These are phyloP conservation scores for Aphanomyces astaci DNA, from an alignment of 352 stramenopile species.

Conservation along the genomic window DNA sequence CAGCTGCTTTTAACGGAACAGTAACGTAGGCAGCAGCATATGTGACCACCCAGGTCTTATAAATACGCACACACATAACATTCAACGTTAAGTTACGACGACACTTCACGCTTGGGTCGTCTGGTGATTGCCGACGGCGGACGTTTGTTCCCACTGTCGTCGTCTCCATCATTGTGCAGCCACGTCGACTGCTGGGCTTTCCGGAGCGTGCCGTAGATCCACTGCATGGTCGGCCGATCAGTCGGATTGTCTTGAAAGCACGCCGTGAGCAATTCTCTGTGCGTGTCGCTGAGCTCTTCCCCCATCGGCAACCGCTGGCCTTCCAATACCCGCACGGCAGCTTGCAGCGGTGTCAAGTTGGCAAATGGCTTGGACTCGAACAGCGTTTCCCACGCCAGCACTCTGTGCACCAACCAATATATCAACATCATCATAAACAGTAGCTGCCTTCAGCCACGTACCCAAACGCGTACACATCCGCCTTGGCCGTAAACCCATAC, in stretches of 20 bases:
- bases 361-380: conserved; percentile 46
- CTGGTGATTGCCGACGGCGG: not conserved
- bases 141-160: not conserved
- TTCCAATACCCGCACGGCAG: conserved; percentile 52
- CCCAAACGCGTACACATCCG: conserved; percentile 77
- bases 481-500: conserved; percentile 63
- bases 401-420: conserved; percentile 19
- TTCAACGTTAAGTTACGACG: too few species aligned
- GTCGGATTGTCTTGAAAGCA: conserved; percentile 62
- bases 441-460: not conserved
- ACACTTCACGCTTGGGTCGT: not conserved
- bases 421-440: not conserved
- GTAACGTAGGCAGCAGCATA: too few species aligned
- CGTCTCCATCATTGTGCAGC: not conserved
- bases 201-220: conserved; percentile 39
- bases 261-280: conserved; percentile 52
- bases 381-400: conserved; percentile 75
- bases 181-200: not conserved
- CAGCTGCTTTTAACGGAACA: too few species aligned
- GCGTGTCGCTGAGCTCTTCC: conserved; percentile 32
- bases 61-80: too few species aligned
- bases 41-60: too few species aligned
- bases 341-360: conserved; percentile 48
- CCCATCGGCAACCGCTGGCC: conserved; percentile 54
- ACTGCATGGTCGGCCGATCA: conserved; percentile 54